These are phyloP conservation scores for Trypanosoma congolense DNA, from an alignment of 208 protist species.

Conservation along the genomic window DNA sequence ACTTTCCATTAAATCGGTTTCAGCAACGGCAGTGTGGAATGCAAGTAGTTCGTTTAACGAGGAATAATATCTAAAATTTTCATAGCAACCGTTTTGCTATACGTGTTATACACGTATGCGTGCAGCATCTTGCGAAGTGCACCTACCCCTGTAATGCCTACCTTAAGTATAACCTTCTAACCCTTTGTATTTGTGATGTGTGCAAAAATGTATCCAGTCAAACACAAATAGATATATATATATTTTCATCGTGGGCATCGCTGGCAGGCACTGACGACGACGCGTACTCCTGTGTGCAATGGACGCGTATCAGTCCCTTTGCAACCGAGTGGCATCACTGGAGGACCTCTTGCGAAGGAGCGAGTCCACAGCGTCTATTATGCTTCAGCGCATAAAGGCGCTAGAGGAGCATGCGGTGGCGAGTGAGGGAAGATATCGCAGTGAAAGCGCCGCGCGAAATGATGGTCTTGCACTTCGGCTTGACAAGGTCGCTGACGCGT, in stretches of 20 bases:
- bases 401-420: slow-evolving; percentile 65
- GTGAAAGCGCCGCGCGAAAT: slow-evolving; percentile 46
- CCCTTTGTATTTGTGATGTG: too few species aligned
- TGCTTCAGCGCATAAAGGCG: slow-evolving; percentile 69
- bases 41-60: background rate
- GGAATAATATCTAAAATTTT: background rate
- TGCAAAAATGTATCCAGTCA: too few species aligned
- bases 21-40: too few species aligned
- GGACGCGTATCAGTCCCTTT: slow-evolving; percentile 32
- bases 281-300: slow-evolving; percentile 7
- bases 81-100: too few species aligned
- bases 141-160: too few species aligned
- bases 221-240: too few species aligned
- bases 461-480: slow-evolving; percentile 4
- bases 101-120: too few species aligned
- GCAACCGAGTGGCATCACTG: slow-evolving; percentile 61
- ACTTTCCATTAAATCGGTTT: background rate
- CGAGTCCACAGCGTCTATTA: slow-evolving; percentile 46
- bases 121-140: too few species aligned
- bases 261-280: background rate
- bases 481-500: slow-evolving; percentile 20
- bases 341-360: slow-evolving; percentile 77
- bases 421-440: slow-evolving; percentile 37
- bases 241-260: too few species aligned
- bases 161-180: too few species aligned